Percentiles rank a stretch among this genome's conserved stretches.
These are phyloP conservation scores for Solanum chaucha DNA, from an alignment of 257 asterid genomes.

Conservation along the genomic window DNA sequence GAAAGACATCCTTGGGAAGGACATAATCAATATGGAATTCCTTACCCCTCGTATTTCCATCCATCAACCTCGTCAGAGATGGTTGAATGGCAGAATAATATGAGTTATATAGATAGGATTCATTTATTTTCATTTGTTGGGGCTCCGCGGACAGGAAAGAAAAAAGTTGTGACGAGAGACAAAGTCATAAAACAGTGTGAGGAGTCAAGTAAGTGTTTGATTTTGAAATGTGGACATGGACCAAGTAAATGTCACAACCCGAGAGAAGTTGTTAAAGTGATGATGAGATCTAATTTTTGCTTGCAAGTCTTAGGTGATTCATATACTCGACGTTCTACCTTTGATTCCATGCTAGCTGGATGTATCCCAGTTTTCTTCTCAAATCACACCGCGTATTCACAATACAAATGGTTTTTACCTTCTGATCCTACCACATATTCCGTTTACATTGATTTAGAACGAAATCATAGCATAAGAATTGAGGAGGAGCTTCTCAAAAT, in stretches of 20 bases:
- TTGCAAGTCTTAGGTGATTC: neutral
- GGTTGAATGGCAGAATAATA: neutral
- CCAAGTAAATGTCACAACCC: neutral
- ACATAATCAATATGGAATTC: neutral
- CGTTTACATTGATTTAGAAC: neutral
- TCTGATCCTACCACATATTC: neutral
- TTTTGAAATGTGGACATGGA: neutral
- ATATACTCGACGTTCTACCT: neutral
- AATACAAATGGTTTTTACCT: conserved; percentile 1
- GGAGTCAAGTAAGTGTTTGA: neutral
- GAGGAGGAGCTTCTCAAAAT: neutral
- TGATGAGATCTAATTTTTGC: neutral
- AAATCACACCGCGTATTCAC: neutral
- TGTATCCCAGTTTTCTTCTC: neutral
- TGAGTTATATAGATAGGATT: neutral
- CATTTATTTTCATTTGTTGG: neutral
- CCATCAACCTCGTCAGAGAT: neutral
- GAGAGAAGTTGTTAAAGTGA: neutral
- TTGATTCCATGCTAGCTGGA: neutral
- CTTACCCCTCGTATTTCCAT: neutral
- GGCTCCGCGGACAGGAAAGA: neutral
- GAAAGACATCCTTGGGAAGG: neutral
- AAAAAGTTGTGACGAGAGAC: neutral
- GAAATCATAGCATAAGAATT: neutral
- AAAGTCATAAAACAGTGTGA: neutral